phyloP scores from a whole-genome alignment of 202 grass and related monocot genomes.

The Cymbopogon flexuosus region DNA sequence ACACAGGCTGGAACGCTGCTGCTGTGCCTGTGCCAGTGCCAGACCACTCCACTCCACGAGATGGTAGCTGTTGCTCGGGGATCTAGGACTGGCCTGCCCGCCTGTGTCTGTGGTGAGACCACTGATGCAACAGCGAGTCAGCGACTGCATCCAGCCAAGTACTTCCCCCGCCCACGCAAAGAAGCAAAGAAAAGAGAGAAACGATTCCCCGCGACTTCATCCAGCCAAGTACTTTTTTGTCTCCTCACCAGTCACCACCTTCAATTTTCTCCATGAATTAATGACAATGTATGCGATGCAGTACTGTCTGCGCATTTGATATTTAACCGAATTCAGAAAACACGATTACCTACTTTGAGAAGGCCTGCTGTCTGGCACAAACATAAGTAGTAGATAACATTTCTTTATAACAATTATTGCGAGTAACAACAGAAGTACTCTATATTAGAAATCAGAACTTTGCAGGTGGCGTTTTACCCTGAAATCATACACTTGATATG shows the following conservation, averaged over 20 bases:
- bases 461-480: neutral
- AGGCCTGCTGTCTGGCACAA: neutral
- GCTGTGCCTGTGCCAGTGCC: neutral
- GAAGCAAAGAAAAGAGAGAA: neutral
- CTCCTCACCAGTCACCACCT: neutral
- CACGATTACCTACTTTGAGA: neutral
- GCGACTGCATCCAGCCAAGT: neutral
- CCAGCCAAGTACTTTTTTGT: neutral
- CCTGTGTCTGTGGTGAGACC: too few relatives aligned
- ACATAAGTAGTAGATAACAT: too few relatives aligned
- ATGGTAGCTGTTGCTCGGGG: neutral
- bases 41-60: neutral
- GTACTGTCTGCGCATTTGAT: neutral
- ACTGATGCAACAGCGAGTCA: constrained; percentile 3
- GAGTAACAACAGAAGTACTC: neutral
- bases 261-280: neutral
- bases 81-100: neutral
- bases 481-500: too few relatives aligned
- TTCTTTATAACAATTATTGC: neutral
- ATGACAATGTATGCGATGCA: neutral
- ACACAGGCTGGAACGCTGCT: neutral
- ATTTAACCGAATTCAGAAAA: neutral
- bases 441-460: too few relatives aligned
- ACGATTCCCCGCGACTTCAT: neutral
- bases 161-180: neutral